These are phyloP conservation scores for Pseudogymnoascus sp. DNA, from an alignment of 2,329 filamentous ascomycete genomes.

Conservation along the genomic window DNA sequence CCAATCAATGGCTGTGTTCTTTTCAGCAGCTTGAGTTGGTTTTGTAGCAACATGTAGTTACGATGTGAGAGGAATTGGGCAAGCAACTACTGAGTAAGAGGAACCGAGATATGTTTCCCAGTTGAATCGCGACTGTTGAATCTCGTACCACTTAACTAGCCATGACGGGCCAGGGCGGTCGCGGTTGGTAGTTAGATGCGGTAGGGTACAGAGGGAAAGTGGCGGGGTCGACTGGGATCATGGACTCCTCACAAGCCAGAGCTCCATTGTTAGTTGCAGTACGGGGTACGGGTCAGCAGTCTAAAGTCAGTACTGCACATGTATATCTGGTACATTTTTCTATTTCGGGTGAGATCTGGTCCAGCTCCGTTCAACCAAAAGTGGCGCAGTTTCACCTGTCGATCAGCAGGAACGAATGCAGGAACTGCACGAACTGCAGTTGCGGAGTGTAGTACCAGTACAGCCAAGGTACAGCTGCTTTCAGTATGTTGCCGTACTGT, in stretches of 20 bases:
- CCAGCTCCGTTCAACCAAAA: background rate
- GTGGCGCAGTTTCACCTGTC: background rate
- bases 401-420: constrained; percentile 4
- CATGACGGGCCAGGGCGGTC: constrained; percentile 5
- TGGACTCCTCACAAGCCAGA: background rate
- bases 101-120: background rate
- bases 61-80: background rate
- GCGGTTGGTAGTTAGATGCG: background rate
- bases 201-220: background rate
- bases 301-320: background rate
- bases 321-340: background rate
- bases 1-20: background rate
- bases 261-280: background rate
- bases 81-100: background rate
- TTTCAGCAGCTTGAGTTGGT: background rate
- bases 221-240: constrained; percentile 2
- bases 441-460: background rate
- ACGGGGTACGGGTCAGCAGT: background rate
- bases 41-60: background rate
- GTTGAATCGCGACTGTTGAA: constrained; percentile 3
- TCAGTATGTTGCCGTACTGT: background rate
- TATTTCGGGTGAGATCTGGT: background rate
- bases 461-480: background rate
- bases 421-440: background rate
- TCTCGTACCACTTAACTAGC: background rate